These are phyloP conservation scores for Excoecaria cochinchinensis DNA, from an alignment of 345 rosid genomes.

Conservation along the genomic window DNA sequence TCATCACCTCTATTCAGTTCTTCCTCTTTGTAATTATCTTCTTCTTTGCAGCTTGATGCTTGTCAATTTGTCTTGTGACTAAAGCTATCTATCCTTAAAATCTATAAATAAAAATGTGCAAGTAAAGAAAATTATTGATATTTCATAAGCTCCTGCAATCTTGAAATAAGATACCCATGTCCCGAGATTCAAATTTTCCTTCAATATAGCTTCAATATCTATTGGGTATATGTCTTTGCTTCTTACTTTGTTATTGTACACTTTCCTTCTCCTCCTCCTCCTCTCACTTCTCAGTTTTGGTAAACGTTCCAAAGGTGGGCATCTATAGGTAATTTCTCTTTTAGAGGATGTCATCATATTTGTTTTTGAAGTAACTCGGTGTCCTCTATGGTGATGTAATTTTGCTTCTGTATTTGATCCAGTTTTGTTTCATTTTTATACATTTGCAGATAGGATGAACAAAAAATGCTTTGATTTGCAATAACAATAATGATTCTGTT, in stretches of 20 bases:
- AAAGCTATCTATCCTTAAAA: too few relatives aligned
- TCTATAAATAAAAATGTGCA: too few relatives aligned
- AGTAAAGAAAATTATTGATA: too few relatives aligned
- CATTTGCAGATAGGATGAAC: conserved; percentile 24
- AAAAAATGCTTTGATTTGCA: conserved; percentile 27
- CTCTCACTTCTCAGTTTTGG: too few relatives aligned
- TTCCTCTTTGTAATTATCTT: too few relatives aligned
- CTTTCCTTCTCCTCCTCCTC: too few relatives aligned
- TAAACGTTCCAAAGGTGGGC: too few relatives aligned
- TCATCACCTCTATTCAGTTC: too few relatives aligned
- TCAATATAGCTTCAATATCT: conserved; percentile 45
- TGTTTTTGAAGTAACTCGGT: conserved; percentile 38
- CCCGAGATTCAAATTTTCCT: conserved; percentile 50
- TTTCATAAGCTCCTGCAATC: conserved; percentile 43
- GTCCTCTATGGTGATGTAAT: conserved; percentile 36
- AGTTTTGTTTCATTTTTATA: conserved; percentile 32
- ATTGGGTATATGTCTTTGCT: conserved; percentile 43
- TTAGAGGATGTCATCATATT: conserved; percentile 39
- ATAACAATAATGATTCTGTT: too few relatives aligned
- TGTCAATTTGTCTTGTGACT: too few relatives aligned
- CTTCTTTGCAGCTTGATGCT: too few relatives aligned
- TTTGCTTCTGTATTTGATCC: conserved; percentile 32
- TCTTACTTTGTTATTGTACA: conserved; percentile 42
- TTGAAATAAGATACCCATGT: conserved; percentile 56
- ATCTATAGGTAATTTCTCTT: conserved; percentile 28